Base-by-base conservation (phyloP, 306 rosid genomes). In the Hippophae gyantsensis region DNA sequence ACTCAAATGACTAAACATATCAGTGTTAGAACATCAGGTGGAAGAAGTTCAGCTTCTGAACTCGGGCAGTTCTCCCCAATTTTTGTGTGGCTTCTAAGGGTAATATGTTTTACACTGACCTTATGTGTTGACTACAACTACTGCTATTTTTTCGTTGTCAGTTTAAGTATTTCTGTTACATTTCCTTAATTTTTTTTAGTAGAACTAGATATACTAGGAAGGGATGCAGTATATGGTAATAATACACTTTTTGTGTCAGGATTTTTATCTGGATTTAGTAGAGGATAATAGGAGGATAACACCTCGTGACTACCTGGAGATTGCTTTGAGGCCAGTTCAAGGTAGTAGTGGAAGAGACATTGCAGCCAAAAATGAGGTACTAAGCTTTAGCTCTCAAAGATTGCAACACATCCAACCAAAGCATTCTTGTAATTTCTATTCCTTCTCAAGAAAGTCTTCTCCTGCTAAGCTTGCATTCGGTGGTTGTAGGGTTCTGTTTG, bases 1-100 rank as follows among this genome's bases (percentile, higher is more conserved):
- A 77, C 83, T 49, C 78, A 81, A 71, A 81, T 81, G 86, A 77
- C 82, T 48, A 77, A 81, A 63, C 86, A 77, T 61, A 71, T 81
- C 59, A 78, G 83, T 57, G 76, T 77, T 13, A 77, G 76, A 72
- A 82, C 78, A 56, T 68, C 80, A 55, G 78, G 81, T 68, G 83
- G 78, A 65, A 77, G 69, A 56, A 71, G 13, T 71, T 57, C 83
- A 57, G 78, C 69, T 3, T 71, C 82, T 43, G 83, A 81, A 51
- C 60, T 81, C 51, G 86, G 82, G 45, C 83, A 77, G 60, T 77
- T 76, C 62, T 81, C 86, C 62, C 86, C 86, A 50, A 74, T 77
- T 52, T 77, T 81, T 65, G 78, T 81, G 43, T 81, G 83, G 81
- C 80, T 81, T 41, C 69, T 81, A 43, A 65, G 80, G 78, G 86